Evolutionary conservation across 2,329 filamentous ascomycete genomes (phyloP).

Genomic region (Acephala macrosclerotiorum): DNA sequence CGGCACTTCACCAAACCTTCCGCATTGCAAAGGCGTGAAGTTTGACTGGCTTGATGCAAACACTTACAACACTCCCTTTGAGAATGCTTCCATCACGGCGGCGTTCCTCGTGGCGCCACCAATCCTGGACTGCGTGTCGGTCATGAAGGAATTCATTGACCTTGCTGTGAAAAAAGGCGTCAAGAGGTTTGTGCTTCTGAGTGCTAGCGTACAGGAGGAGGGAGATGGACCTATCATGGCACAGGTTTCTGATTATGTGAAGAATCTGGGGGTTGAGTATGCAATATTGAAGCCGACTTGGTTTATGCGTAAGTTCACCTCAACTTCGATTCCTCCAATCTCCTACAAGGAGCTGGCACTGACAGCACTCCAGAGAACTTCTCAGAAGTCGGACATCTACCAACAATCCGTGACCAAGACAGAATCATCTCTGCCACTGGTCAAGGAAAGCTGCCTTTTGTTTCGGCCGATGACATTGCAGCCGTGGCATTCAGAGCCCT

Average conservation of each 20-base stretch:
- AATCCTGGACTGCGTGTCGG: constrained; percentile 42
- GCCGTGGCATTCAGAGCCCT: constrained; percentile 51
- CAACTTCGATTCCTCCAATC: not conserved
- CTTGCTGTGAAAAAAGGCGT: constrained; percentile 47
- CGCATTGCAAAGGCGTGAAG: constrained; percentile 37
- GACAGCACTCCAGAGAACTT: constrained; percentile 52
- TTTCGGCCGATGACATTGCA: constrained; percentile 56
- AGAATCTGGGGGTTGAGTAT: constrained; percentile 50
- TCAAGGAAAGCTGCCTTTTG: constrained; percentile 54
- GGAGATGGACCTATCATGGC: constrained; percentile 48
- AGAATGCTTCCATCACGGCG: constrained; percentile 41
- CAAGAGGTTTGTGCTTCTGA: constrained; percentile 54
- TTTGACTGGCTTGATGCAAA: constrained; percentile 55
- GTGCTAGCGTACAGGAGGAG: constrained; percentile 47
- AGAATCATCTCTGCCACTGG: constrained; percentile 53
- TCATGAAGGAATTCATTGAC: constrained; percentile 52
- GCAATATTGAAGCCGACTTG: constrained; percentile 54
- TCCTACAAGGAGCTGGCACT: too few species aligned
- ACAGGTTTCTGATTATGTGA: constrained; percentile 49
- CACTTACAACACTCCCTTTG: constrained; percentile 50
- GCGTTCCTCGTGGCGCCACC: constrained; percentile 52
- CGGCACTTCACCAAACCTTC: constrained; percentile 36
- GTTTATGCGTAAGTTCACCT: constrained; percentile 52
- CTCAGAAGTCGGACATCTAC: constrained; percentile 42
- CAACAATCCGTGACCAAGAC: constrained; percentile 48